These are phyloP conservation scores for Gaeumannomyces tritici DNA, from an alignment of 2,329 filamentous ascomycete genomes.

Conservation along the genomic window DNA sequence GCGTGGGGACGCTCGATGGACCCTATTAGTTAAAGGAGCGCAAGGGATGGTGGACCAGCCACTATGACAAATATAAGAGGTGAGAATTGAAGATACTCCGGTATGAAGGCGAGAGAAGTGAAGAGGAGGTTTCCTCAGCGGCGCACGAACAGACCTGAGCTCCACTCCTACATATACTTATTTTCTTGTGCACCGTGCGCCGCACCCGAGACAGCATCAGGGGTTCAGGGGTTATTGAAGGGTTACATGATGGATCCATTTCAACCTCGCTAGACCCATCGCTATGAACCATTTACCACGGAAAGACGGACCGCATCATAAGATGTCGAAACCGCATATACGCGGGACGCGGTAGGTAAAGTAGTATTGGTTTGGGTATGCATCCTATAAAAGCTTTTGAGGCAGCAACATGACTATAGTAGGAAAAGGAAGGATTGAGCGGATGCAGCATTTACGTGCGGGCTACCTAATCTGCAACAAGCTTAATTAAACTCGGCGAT, in stretches of 20 bases:
- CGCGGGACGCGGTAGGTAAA: too few relatives aligned
- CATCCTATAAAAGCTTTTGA: too few relatives aligned
- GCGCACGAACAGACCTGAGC: too few relatives aligned
- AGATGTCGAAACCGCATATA: background rate
- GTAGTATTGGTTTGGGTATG: too few relatives aligned
- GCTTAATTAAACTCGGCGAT: too few relatives aligned
- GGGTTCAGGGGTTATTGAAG: background rate
- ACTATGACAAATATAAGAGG: background rate
- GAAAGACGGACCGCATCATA: background rate
- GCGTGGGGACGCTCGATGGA: background rate
- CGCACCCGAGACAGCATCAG: background rate
- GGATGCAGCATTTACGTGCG: too few relatives aligned
- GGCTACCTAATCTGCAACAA: too few relatives aligned
- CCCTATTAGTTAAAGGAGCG: background rate
- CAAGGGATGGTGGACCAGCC: background rate
- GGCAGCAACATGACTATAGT: too few relatives aligned
- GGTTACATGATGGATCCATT: background rate
- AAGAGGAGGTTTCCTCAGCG: background rate
- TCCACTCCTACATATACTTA: background rate
- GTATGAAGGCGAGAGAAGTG: background rate
- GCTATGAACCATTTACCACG: background rate
- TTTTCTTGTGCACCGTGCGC: background rate
- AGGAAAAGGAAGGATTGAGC: too few relatives aligned
- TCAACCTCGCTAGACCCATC: background rate
- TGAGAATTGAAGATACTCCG: background rate